Conservation (phyloP, 1,139 yeast genomes). For the Scheffersomyces quercinus region DNA sequence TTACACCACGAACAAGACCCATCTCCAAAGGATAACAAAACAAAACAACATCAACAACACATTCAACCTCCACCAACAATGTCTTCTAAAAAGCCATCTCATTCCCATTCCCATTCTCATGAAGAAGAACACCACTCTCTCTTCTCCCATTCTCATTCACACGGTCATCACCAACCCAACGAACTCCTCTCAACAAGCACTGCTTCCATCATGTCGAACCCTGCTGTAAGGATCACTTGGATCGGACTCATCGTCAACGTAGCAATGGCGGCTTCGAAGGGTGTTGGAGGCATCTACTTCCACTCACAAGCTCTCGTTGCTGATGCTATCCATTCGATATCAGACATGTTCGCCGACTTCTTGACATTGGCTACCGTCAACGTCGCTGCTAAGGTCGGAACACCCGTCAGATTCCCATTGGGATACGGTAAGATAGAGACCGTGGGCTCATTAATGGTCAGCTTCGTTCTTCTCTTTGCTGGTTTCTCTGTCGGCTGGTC, state of each 20-base stretch:
- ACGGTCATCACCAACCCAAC: conserved; percentile 42
- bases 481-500: conserved; percentile 93
- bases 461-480: conserved; percentile 78
- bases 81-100: not conserved
- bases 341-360: conserved; percentile 87
- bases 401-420: conserved; percentile 63
- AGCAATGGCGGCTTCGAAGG: conserved; percentile 83
- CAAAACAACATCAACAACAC: too few species aligned
- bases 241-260: conserved; percentile 82
- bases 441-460: conserved; percentile 85
- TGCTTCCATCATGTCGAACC: conserved; percentile 50
- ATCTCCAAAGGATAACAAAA: too few species aligned
- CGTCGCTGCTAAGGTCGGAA: conserved; percentile 68
- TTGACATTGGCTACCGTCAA: conserved; percentile 88
- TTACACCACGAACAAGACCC: too few species aligned
- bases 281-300: conserved; percentile 85
- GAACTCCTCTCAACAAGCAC: conserved; percentile 35
- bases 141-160: conserved; percentile 31
- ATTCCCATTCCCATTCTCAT: conserved; percentile 11
- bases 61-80: not conserved
- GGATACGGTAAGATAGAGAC: conserved; percentile 96
- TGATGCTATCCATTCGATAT: conserved; percentile 88
- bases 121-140: conserved; percentile 10
- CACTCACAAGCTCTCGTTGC: conserved; percentile 94
- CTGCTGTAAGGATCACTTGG: conserved; percentile 93